Evolutionary conservation across 495 filamentous ascomycete genomes (phyloP).

Genomic region (Aspergillus nanangensis): DNA sequence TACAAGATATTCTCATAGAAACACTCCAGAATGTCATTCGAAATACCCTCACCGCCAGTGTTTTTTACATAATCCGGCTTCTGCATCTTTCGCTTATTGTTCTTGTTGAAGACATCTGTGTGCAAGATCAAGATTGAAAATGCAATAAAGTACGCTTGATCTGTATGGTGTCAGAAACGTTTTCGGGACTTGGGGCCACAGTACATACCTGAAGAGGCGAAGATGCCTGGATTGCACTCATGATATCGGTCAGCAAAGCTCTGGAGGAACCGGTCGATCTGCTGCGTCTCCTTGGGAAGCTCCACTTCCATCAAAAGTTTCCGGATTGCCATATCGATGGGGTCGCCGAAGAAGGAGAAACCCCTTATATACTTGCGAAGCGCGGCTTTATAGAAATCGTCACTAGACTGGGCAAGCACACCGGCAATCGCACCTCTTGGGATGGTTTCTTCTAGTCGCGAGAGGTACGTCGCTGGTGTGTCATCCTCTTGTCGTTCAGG

Average conservation of each 20-base stretch:
- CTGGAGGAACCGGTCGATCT: constrained; percentile 92
- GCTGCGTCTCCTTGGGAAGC: constrained; percentile 93
- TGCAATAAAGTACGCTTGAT: constrained; percentile 95
- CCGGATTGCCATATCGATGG: constrained; percentile 94
- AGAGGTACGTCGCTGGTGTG: constrained; percentile 83
- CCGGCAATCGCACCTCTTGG: constrained; percentile 76
- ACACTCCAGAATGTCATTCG: constrained; percentile 87
- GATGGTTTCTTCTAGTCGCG: constrained; percentile 72
- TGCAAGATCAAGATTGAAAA: constrained; percentile 96
- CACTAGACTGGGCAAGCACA: constrained; percentile 74
- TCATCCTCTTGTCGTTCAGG: constrained; percentile 84
- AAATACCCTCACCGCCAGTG: constrained; percentile 80
- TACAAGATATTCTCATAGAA: constrained; percentile 99
- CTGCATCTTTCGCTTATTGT: constrained; percentile 99
- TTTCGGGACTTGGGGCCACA: not conserved
- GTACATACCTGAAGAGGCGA: constrained; percentile 65
- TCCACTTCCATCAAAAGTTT: constrained; percentile 97
- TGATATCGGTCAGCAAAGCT: constrained; percentile 95
- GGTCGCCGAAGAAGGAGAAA: constrained; percentile 91
- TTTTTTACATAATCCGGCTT: constrained; percentile 95
- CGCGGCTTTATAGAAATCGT: constrained; percentile 77
- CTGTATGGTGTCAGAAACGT: constrained; percentile 42
- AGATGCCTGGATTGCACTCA: constrained; percentile 97
- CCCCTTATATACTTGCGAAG: constrained; percentile 91
- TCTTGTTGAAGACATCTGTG: constrained; percentile 98